These are phyloP conservation scores for Pythium folliculosum DNA, from an alignment of 352 stramenopile species.

Conservation along the genomic window DNA sequence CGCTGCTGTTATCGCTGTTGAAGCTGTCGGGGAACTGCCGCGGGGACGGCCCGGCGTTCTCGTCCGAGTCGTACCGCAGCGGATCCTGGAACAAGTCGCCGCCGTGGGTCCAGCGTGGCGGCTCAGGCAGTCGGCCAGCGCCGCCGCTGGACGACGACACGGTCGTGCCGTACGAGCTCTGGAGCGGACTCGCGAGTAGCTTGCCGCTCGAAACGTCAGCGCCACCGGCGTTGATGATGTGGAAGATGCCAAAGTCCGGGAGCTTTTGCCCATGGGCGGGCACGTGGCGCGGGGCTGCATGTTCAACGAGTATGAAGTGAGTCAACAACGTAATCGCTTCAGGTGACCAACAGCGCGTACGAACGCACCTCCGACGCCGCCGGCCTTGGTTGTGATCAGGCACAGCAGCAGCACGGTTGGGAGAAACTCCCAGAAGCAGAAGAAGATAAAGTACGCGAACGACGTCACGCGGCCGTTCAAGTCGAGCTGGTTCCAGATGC, in stretches of 20 bases:
- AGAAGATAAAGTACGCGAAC: constrained; percentile 81
- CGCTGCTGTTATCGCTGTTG: constrained; percentile 60
- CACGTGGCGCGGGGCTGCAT: constrained; percentile 64
- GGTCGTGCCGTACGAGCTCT: constrained; percentile 56
- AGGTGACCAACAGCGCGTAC: background rate
- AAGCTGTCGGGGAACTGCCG: constrained; percentile 62
- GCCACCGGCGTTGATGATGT: constrained; percentile 76
- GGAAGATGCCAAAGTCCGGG: constrained; percentile 85
- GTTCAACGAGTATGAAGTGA: background rate
- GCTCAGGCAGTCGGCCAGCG: constrained; percentile 20
- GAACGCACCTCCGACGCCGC: constrained; percentile 66
- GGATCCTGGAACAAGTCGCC: constrained; percentile 83
- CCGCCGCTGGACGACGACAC: constrained; percentile 36
- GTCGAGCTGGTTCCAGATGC: constrained; percentile 86
- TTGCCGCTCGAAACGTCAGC: constrained; percentile 32
- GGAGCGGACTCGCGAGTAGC: constrained; percentile 64
- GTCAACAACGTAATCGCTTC: background rate
- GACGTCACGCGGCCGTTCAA: constrained; percentile 84
- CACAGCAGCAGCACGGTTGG: constrained; percentile 79
- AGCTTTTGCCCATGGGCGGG: constrained; percentile 57
- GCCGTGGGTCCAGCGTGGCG: constrained; percentile 73
- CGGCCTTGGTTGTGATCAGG: constrained; percentile 81
- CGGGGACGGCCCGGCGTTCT: constrained; percentile 58
- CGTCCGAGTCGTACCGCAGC: constrained; percentile 84
- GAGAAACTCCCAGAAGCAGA: constrained; percentile 89